These are phyloP conservation scores for Mrakia frigida DNA, from an alignment of 768 basidiomycete genomes.

Conservation along the genomic window DNA sequence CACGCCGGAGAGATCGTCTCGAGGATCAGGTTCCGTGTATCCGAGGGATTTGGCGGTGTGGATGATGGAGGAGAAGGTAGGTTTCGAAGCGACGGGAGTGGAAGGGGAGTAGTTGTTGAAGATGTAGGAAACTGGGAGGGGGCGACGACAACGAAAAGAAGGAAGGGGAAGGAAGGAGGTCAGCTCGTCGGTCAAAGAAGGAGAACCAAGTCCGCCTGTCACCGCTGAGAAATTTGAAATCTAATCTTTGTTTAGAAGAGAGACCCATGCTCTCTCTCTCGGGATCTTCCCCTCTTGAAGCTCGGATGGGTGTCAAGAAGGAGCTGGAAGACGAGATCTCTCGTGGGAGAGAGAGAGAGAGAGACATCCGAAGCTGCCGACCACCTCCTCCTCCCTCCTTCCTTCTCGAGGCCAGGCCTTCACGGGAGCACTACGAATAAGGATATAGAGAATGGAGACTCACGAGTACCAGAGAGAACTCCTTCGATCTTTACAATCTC, in stretches of 20 bases:
- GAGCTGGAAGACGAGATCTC: too few relatives aligned
- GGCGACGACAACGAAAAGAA: background rate
- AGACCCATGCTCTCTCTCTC: too few relatives aligned
- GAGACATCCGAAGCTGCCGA: too few relatives aligned
- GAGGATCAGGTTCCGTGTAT: conserved; percentile 97
- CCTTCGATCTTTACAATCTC: conserved; percentile 81
- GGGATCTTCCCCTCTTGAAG: too few relatives aligned
- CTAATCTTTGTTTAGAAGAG: too few relatives aligned
- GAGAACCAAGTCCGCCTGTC: too few relatives aligned
- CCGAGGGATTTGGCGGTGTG: conserved; percentile 82
- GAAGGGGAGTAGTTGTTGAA: conserved; percentile 90
- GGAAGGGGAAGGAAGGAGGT: background rate
- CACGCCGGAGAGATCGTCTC: conserved; percentile 91
- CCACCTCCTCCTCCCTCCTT: too few relatives aligned
- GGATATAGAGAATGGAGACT: background rate
- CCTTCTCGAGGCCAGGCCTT: background rate
- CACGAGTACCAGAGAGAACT: conserved; percentile 84
- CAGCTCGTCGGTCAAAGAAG: too few relatives aligned
- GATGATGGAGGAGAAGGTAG: conserved; percentile 78
- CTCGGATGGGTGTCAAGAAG: too few relatives aligned
- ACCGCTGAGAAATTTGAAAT: too few relatives aligned
- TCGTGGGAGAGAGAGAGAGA: too few relatives aligned
- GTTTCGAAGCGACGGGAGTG: background rate
- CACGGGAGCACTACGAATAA: background rate
- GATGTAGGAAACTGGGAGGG: conserved; percentile 78